These are phyloP conservation scores for Naematelia encephala DNA, from an alignment of 768 basidiomycete genomes.

Conservation along the genomic window DNA sequence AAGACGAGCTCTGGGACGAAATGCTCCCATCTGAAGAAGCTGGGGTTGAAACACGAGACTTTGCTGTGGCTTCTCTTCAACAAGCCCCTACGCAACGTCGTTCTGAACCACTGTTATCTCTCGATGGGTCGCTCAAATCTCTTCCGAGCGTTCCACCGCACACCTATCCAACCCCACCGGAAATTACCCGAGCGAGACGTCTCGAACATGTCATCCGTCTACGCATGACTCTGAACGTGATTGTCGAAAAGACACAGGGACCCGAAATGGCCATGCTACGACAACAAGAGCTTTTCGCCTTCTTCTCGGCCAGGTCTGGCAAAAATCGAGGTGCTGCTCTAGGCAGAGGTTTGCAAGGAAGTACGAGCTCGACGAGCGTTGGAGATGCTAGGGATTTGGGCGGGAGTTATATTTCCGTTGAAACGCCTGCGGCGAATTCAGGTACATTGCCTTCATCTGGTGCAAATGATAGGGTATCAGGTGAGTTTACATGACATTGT, in stretches of 20 bases:
- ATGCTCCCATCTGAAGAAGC: conserved; percentile 2
- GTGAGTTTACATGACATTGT: conserved; percentile 23
- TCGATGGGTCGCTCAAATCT: conserved; percentile 14
- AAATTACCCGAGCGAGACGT: conserved; percentile 58
- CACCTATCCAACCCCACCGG: conserved; percentile 53
- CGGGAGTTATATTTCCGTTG: conserved; percentile 32
- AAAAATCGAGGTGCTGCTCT: conserved; percentile 26
- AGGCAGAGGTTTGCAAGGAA: conserved; percentile 17
- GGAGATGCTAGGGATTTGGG: conserved; percentile 32
- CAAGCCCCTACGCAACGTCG: neutral
- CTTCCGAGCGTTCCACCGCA: conserved; percentile 2
- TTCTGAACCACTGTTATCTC: conserved; percentile 9
- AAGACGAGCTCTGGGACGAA: conserved; percentile 11
- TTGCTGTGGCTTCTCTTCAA: conserved; percentile 17
- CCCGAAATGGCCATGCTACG: conserved; percentile 73
- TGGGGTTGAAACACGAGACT: conserved; percentile 30
- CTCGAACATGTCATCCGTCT: conserved; percentile 80
- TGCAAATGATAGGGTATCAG: neutral
- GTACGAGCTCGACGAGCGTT: conserved; percentile 11
- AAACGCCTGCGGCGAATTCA: neutral
- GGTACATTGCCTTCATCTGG: neutral
- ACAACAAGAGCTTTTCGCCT: conserved; percentile 80
- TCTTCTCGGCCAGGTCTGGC: conserved; percentile 65
- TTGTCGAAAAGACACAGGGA: conserved; percentile 79
- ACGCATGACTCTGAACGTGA: conserved; percentile 75